These are phyloP conservation scores for Sambucus nigra DNA, from an alignment of 129 eudicot species.

Conservation along the genomic window DNA sequence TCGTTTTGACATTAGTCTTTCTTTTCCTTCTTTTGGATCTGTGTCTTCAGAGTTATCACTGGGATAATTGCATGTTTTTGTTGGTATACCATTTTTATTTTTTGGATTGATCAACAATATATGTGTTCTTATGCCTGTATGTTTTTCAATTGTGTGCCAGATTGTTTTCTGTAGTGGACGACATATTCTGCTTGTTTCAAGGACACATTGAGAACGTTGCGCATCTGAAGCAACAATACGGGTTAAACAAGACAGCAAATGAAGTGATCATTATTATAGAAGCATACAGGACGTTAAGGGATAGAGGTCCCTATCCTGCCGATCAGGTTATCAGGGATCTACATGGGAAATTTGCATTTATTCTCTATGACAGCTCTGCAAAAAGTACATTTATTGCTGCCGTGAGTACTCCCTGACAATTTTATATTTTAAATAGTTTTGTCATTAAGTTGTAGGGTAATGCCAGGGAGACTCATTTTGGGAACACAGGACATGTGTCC, in stretches of 20 bases:
- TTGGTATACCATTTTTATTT: too few species aligned
- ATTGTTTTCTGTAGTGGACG: slow-evolving; percentile 87
- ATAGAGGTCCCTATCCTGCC: slow-evolving; percentile 94
- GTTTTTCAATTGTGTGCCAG: slow-evolving; percentile 18
- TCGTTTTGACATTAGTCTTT: too few species aligned
- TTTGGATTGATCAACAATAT: too few species aligned
- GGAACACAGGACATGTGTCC: too few species aligned
- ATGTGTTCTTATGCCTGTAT: neutral
- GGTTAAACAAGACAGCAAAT: slow-evolving; percentile 70
- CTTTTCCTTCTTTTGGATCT: too few species aligned
- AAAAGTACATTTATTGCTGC: slow-evolving; percentile 63
- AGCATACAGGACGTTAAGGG: slow-evolving; percentile 77
- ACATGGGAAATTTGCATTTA: slow-evolving; percentile 79
- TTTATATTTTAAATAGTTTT: neutral
- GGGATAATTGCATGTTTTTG: too few species aligned
- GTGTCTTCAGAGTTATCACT: too few species aligned
- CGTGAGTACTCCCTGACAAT: slow-evolving; percentile 47
- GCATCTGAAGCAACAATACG: slow-evolving; percentile 89
- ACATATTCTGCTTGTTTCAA: slow-evolving; percentile 94
- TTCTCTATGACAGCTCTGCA: slow-evolving; percentile 67
- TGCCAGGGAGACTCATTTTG: too few species aligned
- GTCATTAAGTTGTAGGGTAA: too few species aligned
- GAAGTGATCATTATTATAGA: slow-evolving; percentile 77
- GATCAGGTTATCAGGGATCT: slow-evolving; percentile 87
- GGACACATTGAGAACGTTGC: slow-evolving; percentile 90